Evolutionary conservation across 2,329 filamentous ascomycete species (phyloP).

Genomic region (Laburnicola sp.): DNA sequence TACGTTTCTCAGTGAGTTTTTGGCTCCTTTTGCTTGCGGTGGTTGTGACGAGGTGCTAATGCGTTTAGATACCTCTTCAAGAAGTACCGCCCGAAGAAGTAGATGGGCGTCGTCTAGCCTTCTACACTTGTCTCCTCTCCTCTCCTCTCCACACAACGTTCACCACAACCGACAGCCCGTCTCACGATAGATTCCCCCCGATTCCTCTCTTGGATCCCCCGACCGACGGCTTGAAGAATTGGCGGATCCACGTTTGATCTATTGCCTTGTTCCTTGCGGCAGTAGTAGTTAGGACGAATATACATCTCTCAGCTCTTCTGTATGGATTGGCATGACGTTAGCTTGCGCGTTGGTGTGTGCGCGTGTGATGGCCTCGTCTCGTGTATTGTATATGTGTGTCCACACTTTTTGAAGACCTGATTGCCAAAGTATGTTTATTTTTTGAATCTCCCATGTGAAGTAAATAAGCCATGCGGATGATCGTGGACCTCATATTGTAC

Average conservation of each 20-base stretch:
- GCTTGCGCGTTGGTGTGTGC: neutral
- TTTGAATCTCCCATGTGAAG: too few relatives aligned
- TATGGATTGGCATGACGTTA: neutral
- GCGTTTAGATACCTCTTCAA: conserved; percentile 52
- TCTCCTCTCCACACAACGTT: neutral
- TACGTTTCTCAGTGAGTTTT: conserved; percentile 58
- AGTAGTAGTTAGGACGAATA: conserved; percentile 5
- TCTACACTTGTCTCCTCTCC: neutral
- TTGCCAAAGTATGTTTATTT: too few relatives aligned
- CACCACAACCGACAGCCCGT: neutral
- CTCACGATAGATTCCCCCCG: conserved; percentile 8
- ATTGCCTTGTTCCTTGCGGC: neutral
- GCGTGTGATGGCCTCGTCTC: neutral
- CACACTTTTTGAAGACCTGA: neutral
- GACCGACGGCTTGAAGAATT: neutral
- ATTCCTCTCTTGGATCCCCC: conserved; percentile 4
- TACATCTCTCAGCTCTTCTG: conserved; percentile 14
- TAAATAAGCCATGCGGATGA: too few relatives aligned
- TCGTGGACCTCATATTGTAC: too few relatives aligned
- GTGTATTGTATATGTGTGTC: neutral
- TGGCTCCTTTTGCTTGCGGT: neutral
- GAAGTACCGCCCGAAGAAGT: conserved; percentile 56
- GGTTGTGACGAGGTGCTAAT: conserved; percentile 16
- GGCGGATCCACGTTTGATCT: neutral
- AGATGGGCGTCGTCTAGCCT: conserved; percentile 17